These are phyloP conservation scores for Tylopilus plumbeoviolaceoides DNA, from an alignment of 768 basidiomycete genomes.

Conservation along the genomic window DNA sequence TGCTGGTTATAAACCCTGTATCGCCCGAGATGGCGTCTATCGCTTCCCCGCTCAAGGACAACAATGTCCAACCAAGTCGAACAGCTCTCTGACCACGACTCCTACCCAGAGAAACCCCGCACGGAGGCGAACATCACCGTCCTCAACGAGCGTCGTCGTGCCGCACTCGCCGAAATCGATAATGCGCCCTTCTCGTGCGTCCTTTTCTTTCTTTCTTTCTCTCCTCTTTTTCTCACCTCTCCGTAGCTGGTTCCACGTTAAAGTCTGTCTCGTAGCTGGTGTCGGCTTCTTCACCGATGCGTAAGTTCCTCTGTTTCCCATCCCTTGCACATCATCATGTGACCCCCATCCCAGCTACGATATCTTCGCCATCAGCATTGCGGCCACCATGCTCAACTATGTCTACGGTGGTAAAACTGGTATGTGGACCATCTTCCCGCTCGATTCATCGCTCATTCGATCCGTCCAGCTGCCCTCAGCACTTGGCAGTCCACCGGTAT, in stretches of 20 bases:
- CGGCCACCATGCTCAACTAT: constrained; percentile 76
- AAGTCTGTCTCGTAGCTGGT: constrained; percentile 65
- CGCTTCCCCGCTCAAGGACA: background rate
- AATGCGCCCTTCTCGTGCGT: constrained; percentile 79
- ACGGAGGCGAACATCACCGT: constrained; percentile 27
- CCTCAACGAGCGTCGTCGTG: constrained; percentile 70
- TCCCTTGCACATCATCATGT: background rate
- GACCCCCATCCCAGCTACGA: constrained; percentile 46
- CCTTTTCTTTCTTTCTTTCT: background rate
- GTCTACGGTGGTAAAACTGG: constrained; percentile 51
- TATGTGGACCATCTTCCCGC: background rate
- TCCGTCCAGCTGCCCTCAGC: constrained; percentile 27
- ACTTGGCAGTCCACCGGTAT: constrained; percentile 69
- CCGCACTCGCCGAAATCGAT: constrained; percentile 83
- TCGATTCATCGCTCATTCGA: background rate
- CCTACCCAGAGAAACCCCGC: constrained; percentile 25
- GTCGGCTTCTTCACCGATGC: constrained; percentile 92
- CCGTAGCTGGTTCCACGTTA: constrained; percentile 78
- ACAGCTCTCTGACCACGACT: constrained; percentile 28
- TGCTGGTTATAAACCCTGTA: background rate
- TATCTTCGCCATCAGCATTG: constrained; percentile 89
- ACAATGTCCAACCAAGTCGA: constrained; percentile 21
- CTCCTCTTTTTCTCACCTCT: background rate
- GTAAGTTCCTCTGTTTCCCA: constrained; percentile 32
- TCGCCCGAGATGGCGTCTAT: background rate